Evolutionary conservation across 768 basidiomycete species (phyloP).

Genomic region (Lactifluus pinguis): DNA sequence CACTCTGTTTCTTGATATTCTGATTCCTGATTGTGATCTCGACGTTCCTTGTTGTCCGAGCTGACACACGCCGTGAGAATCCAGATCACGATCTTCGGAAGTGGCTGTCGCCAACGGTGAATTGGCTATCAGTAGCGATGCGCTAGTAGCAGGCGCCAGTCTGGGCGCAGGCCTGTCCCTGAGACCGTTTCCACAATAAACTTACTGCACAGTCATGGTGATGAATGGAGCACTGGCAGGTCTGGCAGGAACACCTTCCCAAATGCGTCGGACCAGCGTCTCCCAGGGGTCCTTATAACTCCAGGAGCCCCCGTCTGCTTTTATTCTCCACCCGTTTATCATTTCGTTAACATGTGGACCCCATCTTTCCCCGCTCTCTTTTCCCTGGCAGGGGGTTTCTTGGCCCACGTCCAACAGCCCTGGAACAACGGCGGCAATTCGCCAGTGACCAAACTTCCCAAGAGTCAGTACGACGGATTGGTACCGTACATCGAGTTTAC

Average conservation of each 20-base stretch:
- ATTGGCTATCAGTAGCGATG: too few species aligned
- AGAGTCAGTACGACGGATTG: constrained; percentile 29
- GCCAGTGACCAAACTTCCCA: constrained; percentile 22
- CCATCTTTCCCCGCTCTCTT: background rate
- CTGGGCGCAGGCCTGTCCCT: too few species aligned
- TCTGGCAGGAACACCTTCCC: too few species aligned
- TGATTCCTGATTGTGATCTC: background rate
- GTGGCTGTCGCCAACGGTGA: background rate
- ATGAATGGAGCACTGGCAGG: background rate
- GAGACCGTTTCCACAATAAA: background rate
- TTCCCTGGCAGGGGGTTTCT: constrained; percentile 2
- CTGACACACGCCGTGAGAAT: background rate
- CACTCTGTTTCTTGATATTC: background rate
- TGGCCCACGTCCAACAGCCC: background rate
- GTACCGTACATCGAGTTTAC: constrained; percentile 45
- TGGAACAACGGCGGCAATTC: background rate
- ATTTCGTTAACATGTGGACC: background rate
- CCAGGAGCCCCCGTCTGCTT: background rate
- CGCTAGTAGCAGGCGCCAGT: background rate
- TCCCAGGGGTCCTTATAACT: background rate
- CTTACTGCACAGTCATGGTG: too few species aligned
- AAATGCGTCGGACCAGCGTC: background rate
- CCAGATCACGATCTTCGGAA: background rate
- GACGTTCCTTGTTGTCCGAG: background rate
- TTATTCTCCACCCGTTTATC: too few species aligned